Base-by-base conservation (phyloP, 1,284 basidiomycete genomes). In the Trametes polyzona region DNA sequence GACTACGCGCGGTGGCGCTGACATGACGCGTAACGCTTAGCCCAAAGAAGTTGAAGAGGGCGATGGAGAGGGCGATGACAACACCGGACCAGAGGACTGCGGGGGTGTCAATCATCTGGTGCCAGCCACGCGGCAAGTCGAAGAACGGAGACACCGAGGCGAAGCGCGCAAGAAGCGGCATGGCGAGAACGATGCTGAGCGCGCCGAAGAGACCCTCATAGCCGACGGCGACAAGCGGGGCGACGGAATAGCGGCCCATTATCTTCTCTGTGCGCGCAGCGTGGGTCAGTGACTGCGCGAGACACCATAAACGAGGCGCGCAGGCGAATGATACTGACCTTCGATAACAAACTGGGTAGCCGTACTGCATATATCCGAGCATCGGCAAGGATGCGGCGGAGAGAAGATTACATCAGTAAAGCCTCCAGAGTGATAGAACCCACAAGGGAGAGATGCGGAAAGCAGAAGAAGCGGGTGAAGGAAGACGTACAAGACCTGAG, bases 21-120 rank as follows among this genome's bases (percentile, higher is more conserved):
- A 95, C 91, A 68, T 92, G 86, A 63, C 88, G 84, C 8, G 96
- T 99, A 54, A 99, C 95, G 69, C 89, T 92, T 41, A 98, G 76
- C 5, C 96, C 95, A 68, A 95, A 97, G 74, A 88, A 96, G 78
- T 99, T 99, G 86, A 96, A 99, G 23, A 95, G 76, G n/a, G 93
- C 61, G 60, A 71, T 66, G 58, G 84, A 88, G 68, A 84, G 74
- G 44, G 92, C 91, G 69, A 95, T 93, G 43, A 86, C 89, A 44
- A 96, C 70, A 16, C 86, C 87, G 46, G 89, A 88, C 70, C 84
- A 85, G 43, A 95, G 78, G 23, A 99, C 95, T 16, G 82, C 74
- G 0, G 92, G 87, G 32, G 87, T 92, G 66, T 85, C 74, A 58
- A 94, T 78, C 78, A 96, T 94, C 76, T 99, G 95, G 65, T 84